Conservation (phyloP, 2,329 filamentous ascomycete species). For the Cordyceps militaris region DNA sequence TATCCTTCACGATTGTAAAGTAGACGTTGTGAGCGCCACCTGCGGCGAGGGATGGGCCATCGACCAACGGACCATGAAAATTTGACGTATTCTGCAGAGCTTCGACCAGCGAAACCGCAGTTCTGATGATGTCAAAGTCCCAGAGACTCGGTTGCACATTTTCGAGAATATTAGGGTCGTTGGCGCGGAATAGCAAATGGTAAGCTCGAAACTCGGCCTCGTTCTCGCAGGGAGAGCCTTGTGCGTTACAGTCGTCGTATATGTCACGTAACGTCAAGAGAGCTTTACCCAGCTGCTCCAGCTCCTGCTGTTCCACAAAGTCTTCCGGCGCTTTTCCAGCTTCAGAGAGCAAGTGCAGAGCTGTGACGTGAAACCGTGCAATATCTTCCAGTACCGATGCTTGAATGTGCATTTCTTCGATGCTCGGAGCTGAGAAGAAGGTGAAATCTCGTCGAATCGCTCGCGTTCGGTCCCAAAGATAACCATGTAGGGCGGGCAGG, state of each 20-base stretch:
- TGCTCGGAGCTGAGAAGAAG: conserved; percentile 55
- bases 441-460: conserved; percentile 63
- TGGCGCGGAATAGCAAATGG: conserved; percentile 55
- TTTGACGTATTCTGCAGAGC: conserved; percentile 52
- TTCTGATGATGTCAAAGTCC: conserved; percentile 51
- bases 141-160: conserved; percentile 45
- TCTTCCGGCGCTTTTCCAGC: conserved; percentile 49
- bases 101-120: conserved; percentile 53
- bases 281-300: conserved; percentile 60
- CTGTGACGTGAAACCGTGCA: conserved; percentile 58
- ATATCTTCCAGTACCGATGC: conserved; percentile 61
- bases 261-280: conserved; percentile 58
- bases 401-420: conserved; percentile 50
- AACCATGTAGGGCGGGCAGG: conserved; percentile 51
- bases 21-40: conserved; percentile 46
- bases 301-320: conserved; percentile 60
- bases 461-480: conserved; percentile 61
- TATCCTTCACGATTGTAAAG: conserved; percentile 52
- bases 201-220: conserved; percentile 62
- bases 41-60: conserved; percentile 41
- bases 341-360: conserved; percentile 55
- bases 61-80: conserved; percentile 49
- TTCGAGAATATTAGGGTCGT: conserved; percentile 49
- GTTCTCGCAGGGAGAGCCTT: conserved; percentile 51
- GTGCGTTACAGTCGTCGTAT: conserved; percentile 58